phyloP scores from a whole-genome alignment of 2,329 filamentous ascomycete genomes.

The Aspergillus terreus region DNA sequence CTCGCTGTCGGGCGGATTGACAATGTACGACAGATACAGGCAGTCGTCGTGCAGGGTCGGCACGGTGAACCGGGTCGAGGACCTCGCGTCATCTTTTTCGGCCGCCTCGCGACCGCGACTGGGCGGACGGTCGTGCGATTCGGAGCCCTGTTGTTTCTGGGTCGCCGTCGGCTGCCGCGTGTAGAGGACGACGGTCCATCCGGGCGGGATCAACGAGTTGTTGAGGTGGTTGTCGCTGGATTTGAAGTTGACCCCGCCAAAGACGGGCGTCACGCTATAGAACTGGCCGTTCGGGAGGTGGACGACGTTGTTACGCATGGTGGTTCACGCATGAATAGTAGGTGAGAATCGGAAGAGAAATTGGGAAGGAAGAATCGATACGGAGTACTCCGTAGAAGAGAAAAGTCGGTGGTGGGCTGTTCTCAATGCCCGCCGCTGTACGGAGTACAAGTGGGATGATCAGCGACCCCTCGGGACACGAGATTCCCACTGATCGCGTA shows the following conservation, averaged over 20 bases:
- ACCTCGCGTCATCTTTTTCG: conserved; percentile 34
- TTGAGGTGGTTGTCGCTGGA: conserved; percentile 68
- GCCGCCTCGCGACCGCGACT: conserved; percentile 10
- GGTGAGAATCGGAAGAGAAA: background rate
- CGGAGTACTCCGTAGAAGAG: too few relatives aligned
- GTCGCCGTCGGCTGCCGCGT: conserved; percentile 49
- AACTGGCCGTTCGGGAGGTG: conserved; percentile 84
- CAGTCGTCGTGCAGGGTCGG: conserved; percentile 77
- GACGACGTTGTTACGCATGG: conserved; percentile 27
- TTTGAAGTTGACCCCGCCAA: conserved; percentile 89
- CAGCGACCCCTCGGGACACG: background rate
- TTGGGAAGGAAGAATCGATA: background rate
- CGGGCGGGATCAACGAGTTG: conserved; percentile 65
- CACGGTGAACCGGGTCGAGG: conserved; percentile 53
- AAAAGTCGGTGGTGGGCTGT: too few relatives aligned
- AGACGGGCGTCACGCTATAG: conserved; percentile 77
- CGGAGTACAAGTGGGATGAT: background rate
- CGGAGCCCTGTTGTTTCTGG: conserved; percentile 15
- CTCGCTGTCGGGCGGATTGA: conserved; percentile 73
- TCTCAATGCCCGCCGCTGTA: background rate
- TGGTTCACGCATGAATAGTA: conserved; percentile 1
- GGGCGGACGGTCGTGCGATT: conserved; percentile 10
- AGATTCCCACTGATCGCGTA: background rate
- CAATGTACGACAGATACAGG: conserved; percentile 89
- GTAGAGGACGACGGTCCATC: conserved; percentile 86